Base-by-base conservation (phyloP, 2,329 filamentous ascomycete genomes). In the Trichophyton schoenleinii region DNA sequence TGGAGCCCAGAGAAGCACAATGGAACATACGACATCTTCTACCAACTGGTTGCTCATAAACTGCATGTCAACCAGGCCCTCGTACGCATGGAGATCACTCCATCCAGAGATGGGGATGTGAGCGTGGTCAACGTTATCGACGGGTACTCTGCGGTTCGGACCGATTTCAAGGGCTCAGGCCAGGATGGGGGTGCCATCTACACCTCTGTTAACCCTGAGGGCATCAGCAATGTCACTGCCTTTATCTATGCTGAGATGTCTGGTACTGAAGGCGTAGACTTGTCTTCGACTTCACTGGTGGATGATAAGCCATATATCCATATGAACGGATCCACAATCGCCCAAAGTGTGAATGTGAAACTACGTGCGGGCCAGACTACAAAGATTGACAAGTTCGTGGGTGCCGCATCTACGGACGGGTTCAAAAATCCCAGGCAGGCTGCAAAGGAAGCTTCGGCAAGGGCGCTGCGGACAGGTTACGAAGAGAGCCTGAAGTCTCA, bases 71-170 rank as follows among this genome's bases (percentile, higher is more conserved):
- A 84, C 64, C 79, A 83, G 62, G 84, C 81, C 1, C 79, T 81
- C 20, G 80, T 88, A 2, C 79, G 81, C 62, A 70, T 87, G 64
- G 79, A 80, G 25, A 78, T 89, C 18, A 81, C 79, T 1, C 72
- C 86, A 1, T 78, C 78, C 0, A 70, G 69, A 6, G 78, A 84
- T 67, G 68, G 76, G 2, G 78, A 83, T 60, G 81, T 80, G 2
- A 83, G 80, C 0, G 77, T 89, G 2, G 83, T 83, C 11, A 87
- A 89, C 70, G 75, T 88, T 0, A 69, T 89, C 3, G 84, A 89
- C 65, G 87, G 87, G 0, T 80, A 81, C 64, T 81, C 83, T 66
- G 86, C 87, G n/a, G 81, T 86, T 7, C 79, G 86, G 13, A 83
- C 85, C 0, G 78, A 82, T 49, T 81, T 83, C 62, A 78, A 79